phyloP scores from a whole-genome alignment of 768 basidiomycete species.

The Suillus occidentalis region DNA sequence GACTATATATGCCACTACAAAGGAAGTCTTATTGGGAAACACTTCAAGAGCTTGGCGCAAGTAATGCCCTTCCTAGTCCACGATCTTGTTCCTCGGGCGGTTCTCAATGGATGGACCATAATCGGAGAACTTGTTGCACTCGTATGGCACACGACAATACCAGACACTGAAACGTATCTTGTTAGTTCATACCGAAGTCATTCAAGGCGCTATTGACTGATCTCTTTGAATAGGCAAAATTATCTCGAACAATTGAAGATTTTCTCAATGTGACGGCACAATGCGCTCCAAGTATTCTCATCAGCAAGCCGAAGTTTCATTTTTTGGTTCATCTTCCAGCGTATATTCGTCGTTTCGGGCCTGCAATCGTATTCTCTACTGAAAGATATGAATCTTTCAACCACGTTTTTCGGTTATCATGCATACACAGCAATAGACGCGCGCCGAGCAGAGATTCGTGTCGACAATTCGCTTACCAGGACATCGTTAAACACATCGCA shows the following conservation, averaged over 20 bases:
- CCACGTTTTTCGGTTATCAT: conserved; percentile 36
- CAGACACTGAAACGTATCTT: conserved; percentile 21
- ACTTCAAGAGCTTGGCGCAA: conserved; percentile 26
- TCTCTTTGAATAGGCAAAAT: conserved; percentile 8
- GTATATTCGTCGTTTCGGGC: too few relatives aligned
- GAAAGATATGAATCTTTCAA: too few relatives aligned
- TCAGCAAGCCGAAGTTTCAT: too few relatives aligned
- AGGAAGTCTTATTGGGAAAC: conserved; percentile 28
- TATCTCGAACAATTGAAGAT: conserved; percentile 2
- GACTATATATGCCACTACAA: conserved; percentile 34
- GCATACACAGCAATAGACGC: conserved; percentile 35
- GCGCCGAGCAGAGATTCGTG: conserved; percentile 39
- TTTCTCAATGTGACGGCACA: too few relatives aligned
- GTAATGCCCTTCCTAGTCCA: conserved; percentile 29
- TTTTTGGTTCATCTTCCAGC: too few relatives aligned
- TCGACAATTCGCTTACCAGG: conserved; percentile 10
- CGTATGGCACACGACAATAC: conserved; percentile 31
- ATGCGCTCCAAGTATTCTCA: too few relatives aligned
- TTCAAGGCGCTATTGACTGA: neutral
- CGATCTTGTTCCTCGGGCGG: conserved; percentile 14
- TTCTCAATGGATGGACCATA: conserved; percentile 14
- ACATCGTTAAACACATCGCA: conserved; percentile 16
- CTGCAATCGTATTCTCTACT: too few relatives aligned
- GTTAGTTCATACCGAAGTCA: neutral
- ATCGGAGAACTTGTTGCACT: conserved; percentile 18